Evolutionary conservation across 176 grass and related monocot genomes (phyloP), one percentile per base, ranked within the genome.

Genomic region (Alloteropsis semialata): DNA sequence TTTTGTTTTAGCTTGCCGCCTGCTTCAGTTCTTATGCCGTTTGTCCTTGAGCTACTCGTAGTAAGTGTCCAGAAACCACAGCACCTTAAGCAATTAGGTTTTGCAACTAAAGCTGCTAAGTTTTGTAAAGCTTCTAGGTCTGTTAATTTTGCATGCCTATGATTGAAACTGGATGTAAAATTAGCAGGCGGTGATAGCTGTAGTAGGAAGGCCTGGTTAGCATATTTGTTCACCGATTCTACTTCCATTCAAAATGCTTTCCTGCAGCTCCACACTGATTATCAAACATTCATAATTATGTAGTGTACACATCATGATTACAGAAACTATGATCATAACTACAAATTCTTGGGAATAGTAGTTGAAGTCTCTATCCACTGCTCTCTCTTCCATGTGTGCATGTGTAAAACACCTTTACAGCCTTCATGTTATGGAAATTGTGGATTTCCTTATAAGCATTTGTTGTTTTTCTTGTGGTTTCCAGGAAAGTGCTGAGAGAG

Each of bases 401-500:
- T 60, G 25, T 57, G 61, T 79, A 61, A 72, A 62, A 22, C 21
- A 72, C 53, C 29, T 63, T 0, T 53, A 65, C 10, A 21, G 10
- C 27, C 13, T 30, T 54, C 24, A 24, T 62, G 19, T 34, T 29
- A 44, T 65, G 65, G 39, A 69, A 78, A 74, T 33, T 65, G n/a
- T 74, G 22, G 39, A 14, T 58, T 9, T 70, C 17, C 27, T 80
- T 27, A 27, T 70, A 54, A 65, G 4, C 33, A 32, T 32, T 67
- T 21, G 18, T 83, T 74, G 29, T 43, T 45, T 42, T 87, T 81
- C 16, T 78, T 3, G 44, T 85, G 5, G 25, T 67, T 86, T 74
- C 42, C 92, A 95, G 92, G 77, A 93, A 98, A 88, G 96, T 95
- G 29, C 25, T 95, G 38, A 86, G 91, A 49, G 92, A 95, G 79